phyloP scores from a whole-genome alignment of 2,329 filamentous ascomycete genomes.

The Stemphylium lycopersici region DNA sequence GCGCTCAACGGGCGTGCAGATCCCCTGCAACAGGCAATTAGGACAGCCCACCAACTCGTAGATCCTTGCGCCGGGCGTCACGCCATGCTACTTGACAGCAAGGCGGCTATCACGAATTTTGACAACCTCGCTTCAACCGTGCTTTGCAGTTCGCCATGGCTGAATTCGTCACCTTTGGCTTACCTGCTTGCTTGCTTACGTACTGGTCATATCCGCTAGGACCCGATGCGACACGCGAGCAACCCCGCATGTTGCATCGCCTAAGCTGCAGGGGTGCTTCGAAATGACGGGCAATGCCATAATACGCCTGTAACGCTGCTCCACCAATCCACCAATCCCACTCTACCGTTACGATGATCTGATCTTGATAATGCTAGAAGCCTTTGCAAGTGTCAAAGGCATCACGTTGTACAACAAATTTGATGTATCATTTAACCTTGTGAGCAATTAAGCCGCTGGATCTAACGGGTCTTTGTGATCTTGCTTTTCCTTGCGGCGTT shows the following conservation, averaged over 20 bases:
- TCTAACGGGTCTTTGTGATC: no score
- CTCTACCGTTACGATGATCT: neutral
- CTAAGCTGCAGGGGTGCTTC: neutral
- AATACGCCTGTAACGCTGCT: neutral
- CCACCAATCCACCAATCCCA: neutral
- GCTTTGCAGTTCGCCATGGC: neutral
- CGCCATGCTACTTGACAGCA: no score
- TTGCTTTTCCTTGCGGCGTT: no score
- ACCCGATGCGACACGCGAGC: neutral
- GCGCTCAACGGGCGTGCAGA: constrained; percentile 47
- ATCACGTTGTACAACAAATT: no score
- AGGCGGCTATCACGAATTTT: no score
- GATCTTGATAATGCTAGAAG: no score
- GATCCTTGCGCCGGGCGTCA: constrained; percentile 12
- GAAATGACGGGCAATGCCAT: neutral
- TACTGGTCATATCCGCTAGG: neutral
- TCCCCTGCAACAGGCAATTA: constrained; percentile 24
- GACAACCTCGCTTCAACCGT: constrained; percentile 6
- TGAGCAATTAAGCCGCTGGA: no score
- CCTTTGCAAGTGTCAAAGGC: no score
- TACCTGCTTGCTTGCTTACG: neutral
- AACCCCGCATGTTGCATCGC: constrained; percentile 12
- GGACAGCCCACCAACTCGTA: constrained; percentile 15
- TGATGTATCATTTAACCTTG: no score
- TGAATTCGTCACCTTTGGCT: neutral